Evolutionary conservation across 306 rosid genomes (phyloP), one percentile per base, ranked within the genome.

Genomic region (Cicer chorassanicum): DNA sequence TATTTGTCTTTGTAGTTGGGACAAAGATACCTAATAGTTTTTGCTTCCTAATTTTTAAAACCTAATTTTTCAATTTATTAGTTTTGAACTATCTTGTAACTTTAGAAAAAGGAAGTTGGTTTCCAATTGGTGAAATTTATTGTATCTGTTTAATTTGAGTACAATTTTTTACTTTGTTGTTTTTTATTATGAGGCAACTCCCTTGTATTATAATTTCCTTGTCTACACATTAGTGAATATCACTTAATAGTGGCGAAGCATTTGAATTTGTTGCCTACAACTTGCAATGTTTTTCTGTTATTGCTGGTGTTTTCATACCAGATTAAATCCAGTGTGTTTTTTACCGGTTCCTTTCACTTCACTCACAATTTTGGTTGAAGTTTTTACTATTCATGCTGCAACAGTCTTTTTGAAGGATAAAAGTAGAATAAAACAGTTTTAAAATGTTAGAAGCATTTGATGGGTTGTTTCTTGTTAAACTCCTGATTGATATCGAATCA

Each of bases 241-340:
- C 36, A 29, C 36, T 29, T 29, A 29, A 29, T 4, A 29, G 36
- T 29, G 36, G 36, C 4, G 36, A 29, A 29, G 5, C 36, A 29
- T 29, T 29, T 29, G 36, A 29, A 29, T 29, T 29, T 29, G 36
- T 36, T 24, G 56, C 54, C 82, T 81, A 81, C 82, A 65, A 78
- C 6, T 0, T 7, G 11, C 9, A 16, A 0, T 57, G 13, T 24
- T 29, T 29, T 29, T 29, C 36, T 29, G 36, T 29, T 29, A 29
- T 29, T 29, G 36, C 5, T 29, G 36, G 36, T 29, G 36, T 29
- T 29, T 29, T 29, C 4, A 29, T 29, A 29, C 36, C 36, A 29
- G 5, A 3, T 3, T 29, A 4, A 29, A 29, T 29, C 5, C 36
- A 29, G 36, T 29, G 36, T 29, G 3, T 29, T 3, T 29, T 29